Evolutionary conservation across 2,329 filamentous ascomycete species (phyloP).

Genomic region (Coniosporium tulheliwenetii): DNA sequence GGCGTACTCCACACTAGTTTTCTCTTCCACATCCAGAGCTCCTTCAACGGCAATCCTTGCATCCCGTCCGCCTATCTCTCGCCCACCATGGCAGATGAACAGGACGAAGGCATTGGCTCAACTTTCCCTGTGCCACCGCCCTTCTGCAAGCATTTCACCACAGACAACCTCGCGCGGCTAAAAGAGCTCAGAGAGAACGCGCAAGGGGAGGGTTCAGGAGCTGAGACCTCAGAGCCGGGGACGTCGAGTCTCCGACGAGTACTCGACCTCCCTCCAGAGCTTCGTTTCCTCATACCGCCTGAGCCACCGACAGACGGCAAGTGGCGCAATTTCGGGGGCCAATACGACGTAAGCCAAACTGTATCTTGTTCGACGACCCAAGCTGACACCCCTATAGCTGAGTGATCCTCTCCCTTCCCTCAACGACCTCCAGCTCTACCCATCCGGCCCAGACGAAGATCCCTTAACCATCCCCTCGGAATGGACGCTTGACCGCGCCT

Average conservation of each 20-base stretch:
- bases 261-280: constrained; percentile 48
- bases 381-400: constrained; percentile 17
- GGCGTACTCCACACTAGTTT: too few relatives aligned
- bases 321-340: constrained; percentile 60
- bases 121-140: constrained; percentile 76
- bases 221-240: background rate
- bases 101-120: constrained; percentile 30
- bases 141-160: constrained; percentile 80
- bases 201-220: background rate
- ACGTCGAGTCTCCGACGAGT: background rate
- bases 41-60: too few relatives aligned
- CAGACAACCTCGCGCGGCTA: constrained; percentile 51
- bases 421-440: constrained; percentile 56
- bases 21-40: too few relatives aligned
- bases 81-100: constrained; percentile 42
- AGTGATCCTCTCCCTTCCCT: constrained; percentile 50
- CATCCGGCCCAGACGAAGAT: constrained; percentile 19
- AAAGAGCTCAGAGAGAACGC: constrained; percentile 29
- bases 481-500: constrained; percentile 33
- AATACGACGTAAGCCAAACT: constrained; percentile 35
- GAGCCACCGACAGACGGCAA: constrained; percentile 52
- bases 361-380: background rate
- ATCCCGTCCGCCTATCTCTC: too few relatives aligned
- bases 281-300: constrained; percentile 69
- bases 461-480: constrained; percentile 30